Evolutionary conservation across 306 rosid species (phyloP), one percentile per base, ranked within the genome.

Genomic region (Cucumis hystrix): DNA sequence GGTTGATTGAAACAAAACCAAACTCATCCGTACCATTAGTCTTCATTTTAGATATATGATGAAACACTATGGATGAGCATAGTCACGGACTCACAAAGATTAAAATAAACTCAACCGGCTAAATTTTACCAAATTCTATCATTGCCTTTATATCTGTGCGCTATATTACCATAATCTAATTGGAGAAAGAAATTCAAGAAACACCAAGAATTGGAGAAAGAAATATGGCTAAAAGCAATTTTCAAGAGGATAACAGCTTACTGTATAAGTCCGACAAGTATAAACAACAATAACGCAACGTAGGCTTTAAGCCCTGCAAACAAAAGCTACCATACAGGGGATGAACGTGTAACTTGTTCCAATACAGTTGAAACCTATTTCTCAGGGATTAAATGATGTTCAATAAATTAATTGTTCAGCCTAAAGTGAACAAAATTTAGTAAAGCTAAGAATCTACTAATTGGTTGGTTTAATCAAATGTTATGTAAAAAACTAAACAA

Each of bases 401-500:
- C 8, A 41, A 67, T 40, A 18, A 20, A 67, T 43, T 39, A 41
- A 51, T 10, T 67, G 25, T 67, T 47, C 59, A 70, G 40, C n/a
- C 37, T 70, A 43, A 5, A 47, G 56, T 7, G 33, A 16, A 78
- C 33, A 43, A 54, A 37, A 40, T 16, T 35, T 37, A n/a, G 65
- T 10, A 12, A 69, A 28, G 9, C 56, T 35, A 37, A 66, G 72
- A 37, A 66, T 68, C 33, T 41, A 14, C 11, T 23, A 69, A 69
- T 45, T 69, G 33, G 39, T 7, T 69, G n/a, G 39, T 86, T 84
- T 64, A 79, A 76, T 77, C 70, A 78, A 79, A 77, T 76, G 62
- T 80, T 35, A 88, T 76, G 80, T 74, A 83, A 73, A 49, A 63
- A 18, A 66, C 51, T 51, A 72, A 79, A 23, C 17, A 45, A 25